These are phyloP conservation scores for Tolypocladium album DNA, from an alignment of 2,329 filamentous ascomycete species.

Conservation along the genomic window DNA sequence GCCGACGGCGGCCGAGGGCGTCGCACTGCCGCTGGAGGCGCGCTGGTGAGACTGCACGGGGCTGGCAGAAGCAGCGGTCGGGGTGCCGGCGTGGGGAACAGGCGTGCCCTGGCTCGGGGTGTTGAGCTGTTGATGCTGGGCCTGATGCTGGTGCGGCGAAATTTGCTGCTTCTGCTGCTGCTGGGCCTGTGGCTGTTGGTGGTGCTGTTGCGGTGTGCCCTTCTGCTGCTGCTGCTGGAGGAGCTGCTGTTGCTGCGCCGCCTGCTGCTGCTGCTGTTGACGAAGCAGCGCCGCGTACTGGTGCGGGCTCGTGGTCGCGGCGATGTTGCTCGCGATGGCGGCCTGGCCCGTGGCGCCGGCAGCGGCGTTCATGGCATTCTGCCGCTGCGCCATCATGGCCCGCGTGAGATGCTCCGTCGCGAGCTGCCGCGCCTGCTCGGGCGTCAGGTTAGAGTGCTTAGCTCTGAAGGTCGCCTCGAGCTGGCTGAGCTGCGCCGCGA, in stretches of 20 bases:
- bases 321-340: slow-evolving; percentile 36
- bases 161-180: slow-evolving; percentile 8
- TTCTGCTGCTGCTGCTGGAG: slow-evolving; percentile 14
- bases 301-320: slow-evolving; percentile 40
- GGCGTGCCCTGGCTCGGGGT: not conserved
- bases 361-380: slow-evolving; percentile 45
- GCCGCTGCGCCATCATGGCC: slow-evolving; percentile 35
- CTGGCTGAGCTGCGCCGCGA: slow-evolving; percentile 36
- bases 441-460: slow-evolving; percentile 39
- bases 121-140: slow-evolving; percentile 6
- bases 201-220: slow-evolving; percentile 16
- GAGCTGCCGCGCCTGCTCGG: slow-evolving; percentile 38
- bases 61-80: slow-evolving; percentile 6
- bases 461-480: slow-evolving; percentile 41
- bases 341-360: slow-evolving; percentile 37
- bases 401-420: slow-evolving; percentile 39
- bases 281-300: slow-evolving; percentile 49
- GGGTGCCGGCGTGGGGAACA: not conserved
- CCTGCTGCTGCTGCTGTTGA: slow-evolving; percentile 43
- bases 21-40: slow-evolving; percentile 28
- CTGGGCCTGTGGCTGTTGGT: slow-evolving; percentile 7
- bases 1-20: slow-evolving; percentile 21
- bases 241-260: slow-evolving; percentile 16
- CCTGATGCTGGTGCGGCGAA: slow-evolving; percentile 6
- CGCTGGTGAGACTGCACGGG: slow-evolving; percentile 16